Conservation (phyloP, 768 basidiomycete genomes). For the Cystobasidium tubakii region DNA sequence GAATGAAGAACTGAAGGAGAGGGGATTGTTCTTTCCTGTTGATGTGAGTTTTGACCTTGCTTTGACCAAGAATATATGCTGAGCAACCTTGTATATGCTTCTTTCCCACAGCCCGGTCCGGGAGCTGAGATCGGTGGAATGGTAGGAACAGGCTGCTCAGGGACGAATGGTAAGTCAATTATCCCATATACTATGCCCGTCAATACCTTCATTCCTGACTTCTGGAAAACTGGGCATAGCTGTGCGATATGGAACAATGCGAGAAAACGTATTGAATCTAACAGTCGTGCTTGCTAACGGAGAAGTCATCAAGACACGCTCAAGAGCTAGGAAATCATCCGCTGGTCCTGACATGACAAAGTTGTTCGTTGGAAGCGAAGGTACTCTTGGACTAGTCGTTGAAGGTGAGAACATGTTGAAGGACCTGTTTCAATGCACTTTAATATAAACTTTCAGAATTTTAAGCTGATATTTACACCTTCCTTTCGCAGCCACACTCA, state of each 20-base stretch:
- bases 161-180: conserved; percentile 56
- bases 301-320: conserved; percentile 80
- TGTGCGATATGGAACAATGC: conserved; percentile 66
- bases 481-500: conserved; percentile 78
- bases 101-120: background rate
- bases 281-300: conserved; percentile 85
- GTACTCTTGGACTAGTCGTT: conserved; percentile 81
- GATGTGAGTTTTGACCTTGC: conserved; percentile 32
- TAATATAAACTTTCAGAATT: too few species aligned
- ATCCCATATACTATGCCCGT: too few species aligned
- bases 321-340: conserved; percentile 62
- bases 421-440: too few species aligned
- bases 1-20: conserved; percentile 62
- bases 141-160: conserved; percentile 80
- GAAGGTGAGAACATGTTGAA: conserved; percentile 65
- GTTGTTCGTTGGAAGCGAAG: conserved; percentile 50
- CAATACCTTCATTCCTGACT: conserved; percentile 24
- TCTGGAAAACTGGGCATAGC: background rate
- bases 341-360: conserved; percentile 65
- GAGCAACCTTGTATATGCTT: background rate
- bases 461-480: conserved; percentile 64
- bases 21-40: conserved; percentile 80
- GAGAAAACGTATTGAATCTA: conserved; percentile 50
- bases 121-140: conserved; percentile 65
- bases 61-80: too few species aligned